Percentiles rank a stretch among this genome's conserved stretches.
Evolutionary conservation across 2,329 filamentous ascomycete genomes (phyloP).

Genomic region (Endoconidiophora laricicola): DNA sequence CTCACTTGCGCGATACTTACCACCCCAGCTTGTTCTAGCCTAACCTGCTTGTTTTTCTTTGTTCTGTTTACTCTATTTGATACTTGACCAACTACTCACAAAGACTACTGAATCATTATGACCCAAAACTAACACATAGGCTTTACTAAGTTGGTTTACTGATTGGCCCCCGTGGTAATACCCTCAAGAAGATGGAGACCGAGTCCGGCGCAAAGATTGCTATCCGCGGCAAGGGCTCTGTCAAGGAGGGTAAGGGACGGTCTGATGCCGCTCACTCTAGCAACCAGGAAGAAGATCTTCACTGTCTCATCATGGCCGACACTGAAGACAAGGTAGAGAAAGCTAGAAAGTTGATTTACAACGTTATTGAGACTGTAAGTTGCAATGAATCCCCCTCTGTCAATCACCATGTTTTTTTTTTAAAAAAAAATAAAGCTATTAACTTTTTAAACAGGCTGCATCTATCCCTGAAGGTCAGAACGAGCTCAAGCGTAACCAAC

Average conservation of each 20-base stretch:
- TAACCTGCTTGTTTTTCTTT: conserved; percentile 18
- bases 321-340: conserved; percentile 99
- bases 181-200: conserved; percentile 97
- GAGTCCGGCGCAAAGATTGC: conserved; percentile 97
- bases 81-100: neutral
- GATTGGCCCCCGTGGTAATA: conserved; percentile 99
- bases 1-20: conserved; percentile 10
- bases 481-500: conserved; percentile 95
- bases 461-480: conserved; percentile 98
- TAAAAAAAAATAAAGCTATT: conserved; percentile 16
- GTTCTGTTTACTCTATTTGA: neutral
- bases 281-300: conserved; percentile 98
- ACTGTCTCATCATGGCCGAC: conserved; percentile 98
- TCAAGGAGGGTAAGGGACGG: conserved; percentile 98
- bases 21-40: conserved; percentile 22
- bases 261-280: conserved; percentile 98
- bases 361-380: conserved; percentile 93
- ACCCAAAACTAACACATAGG: conserved; percentile 73
- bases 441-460: conserved; percentile 48
- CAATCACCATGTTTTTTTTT: neutral
- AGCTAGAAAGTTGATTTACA: conserved; percentile 95
- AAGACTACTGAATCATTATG: conserved; percentile 14
- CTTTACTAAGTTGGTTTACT: conserved; percentile 96
- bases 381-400: neutral
- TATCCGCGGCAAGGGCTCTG: conserved; percentile 97